Base-by-base conservation (phyloP, 78 protist species). In the Cavenderia fasciculata region DNA sequence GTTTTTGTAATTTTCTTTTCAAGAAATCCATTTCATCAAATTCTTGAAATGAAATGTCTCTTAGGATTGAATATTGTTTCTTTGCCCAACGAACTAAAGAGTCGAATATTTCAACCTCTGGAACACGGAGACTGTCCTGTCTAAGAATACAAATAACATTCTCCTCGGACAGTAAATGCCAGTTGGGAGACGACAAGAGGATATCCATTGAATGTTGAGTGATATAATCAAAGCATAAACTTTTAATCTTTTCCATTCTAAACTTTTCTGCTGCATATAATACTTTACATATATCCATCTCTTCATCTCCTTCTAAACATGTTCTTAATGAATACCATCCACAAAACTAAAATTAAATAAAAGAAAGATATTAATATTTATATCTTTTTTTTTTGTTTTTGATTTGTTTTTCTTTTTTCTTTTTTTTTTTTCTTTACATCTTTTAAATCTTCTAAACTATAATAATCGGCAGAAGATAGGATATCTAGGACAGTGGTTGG, bases 181-280 rank as follows among this genome's bases (percentile, higher is more conserved):
- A 82, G 36, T 82, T 82, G 2, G 90, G 90, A n/a, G 78, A 68
- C 0, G 77, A 69, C 23, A 82, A 31, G 10, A 82, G 4, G 1
- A 82, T 82, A 31, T 82, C 90, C 90, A 82, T 82, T 8, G 78
- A 68, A 56, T 82, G 90, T 34, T 82, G 90, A 14, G 79, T 66
- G 2, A 82, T 82, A n/a, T 62, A 82, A n/a, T 69, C 90, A 7
- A 82, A 57, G 41, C 90, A 82, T 0, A 82, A 2, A 33, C 36
- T 23, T 14, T 82, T 82, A 12, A 82, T 82, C 14, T 68, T 82
- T 5, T 82, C 90, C 12, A 82, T 44, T 1, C 90, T 52, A 82
- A 68, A 82, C 1, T 57, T 49, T 56, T 82, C 90, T 0, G 90
- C 65, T 0, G 78, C 76, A 56, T 68, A 40, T 21, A 82, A 33